Evolutionary conservation across 257 asterid genomes (phyloP).

Genomic region (Ehretia macrophylla): DNA sequence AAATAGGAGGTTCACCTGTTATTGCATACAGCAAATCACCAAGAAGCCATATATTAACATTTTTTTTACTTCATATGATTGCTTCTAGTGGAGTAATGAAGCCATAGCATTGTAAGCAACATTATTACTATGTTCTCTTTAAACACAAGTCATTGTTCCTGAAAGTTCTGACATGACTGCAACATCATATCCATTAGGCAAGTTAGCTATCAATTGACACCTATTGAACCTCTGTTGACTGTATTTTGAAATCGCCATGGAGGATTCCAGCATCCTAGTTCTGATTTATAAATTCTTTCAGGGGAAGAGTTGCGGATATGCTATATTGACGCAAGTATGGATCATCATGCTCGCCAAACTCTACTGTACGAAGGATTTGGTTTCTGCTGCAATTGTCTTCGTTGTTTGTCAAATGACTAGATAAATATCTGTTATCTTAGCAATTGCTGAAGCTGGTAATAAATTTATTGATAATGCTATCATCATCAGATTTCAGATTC

Average conservation of each 20-base stretch:
- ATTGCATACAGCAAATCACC: no score
- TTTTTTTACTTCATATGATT: no score
- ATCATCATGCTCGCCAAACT: slow-evolving; percentile 56
- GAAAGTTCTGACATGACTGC: background rate
- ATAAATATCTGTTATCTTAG: background rate
- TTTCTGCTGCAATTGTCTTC: slow-evolving; percentile 65
- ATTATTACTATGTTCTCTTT: no score
- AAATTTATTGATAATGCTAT: no score
- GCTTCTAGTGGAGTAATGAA: no score
- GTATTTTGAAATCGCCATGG: no score
- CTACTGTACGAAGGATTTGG: slow-evolving; percentile 67
- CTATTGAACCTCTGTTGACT: background rate
- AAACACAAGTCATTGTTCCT: no score
- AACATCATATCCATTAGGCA: background rate
- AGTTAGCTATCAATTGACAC: background rate
- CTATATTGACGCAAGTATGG: slow-evolving; percentile 85
- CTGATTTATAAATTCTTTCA: slow-evolving; percentile 26
- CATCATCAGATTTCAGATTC: background rate
- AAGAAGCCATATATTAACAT: no score
- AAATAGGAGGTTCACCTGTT: no score
- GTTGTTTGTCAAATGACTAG: slow-evolving; percentile 65
- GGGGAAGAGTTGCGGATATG: slow-evolving; percentile 85
- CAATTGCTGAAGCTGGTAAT: background rate
- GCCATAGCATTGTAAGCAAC: background rate
- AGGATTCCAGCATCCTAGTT: background rate